Evolutionary conservation across 306 rosid species (phyloP).

Genomic region (Cucurbita pepo): DNA sequence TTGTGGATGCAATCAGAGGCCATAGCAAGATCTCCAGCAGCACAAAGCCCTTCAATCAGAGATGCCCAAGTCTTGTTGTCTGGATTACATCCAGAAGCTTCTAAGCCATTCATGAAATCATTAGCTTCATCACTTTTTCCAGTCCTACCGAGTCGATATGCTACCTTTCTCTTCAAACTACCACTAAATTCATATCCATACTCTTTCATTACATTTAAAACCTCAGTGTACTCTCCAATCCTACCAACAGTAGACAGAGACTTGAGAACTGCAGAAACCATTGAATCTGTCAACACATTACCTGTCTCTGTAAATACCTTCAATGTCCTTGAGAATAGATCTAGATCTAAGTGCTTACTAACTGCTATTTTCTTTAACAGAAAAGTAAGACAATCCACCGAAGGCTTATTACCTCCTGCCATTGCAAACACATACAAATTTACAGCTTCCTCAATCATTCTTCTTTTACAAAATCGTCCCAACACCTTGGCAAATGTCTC

Average conservation of each 20-base stretch:
- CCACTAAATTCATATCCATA: slow-evolving; percentile 34
- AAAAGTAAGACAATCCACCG: slow-evolving; percentile 24
- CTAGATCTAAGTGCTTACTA: slow-evolving; percentile 35
- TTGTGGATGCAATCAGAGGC: slow-evolving; percentile 38
- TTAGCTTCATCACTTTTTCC: slow-evolving; percentile 39
- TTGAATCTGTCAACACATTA: slow-evolving; percentile 31
- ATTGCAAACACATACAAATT: slow-evolving; percentile 65
- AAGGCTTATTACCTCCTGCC: slow-evolving; percentile 50
- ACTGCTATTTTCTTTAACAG: slow-evolving; percentile 42
- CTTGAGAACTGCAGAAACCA: slow-evolving; percentile 34
- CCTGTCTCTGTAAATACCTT: slow-evolving; percentile 34
- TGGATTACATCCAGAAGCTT: slow-evolving; percentile 22
- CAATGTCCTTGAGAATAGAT: slow-evolving; percentile 35
- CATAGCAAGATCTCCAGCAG: slow-evolving; percentile 37
- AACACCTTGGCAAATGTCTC: slow-evolving; percentile 45
- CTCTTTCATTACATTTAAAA: slow-evolving; percentile 55
- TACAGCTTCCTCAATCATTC: slow-evolving; percentile 57
- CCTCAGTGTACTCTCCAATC: slow-evolving; percentile 28
- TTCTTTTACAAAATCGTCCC: slow-evolving; percentile 47
- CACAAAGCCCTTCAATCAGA: slow-evolving; percentile 43
- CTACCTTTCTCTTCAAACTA: slow-evolving; percentile 27
- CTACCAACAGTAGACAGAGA: slow-evolving; percentile 48
- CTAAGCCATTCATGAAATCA: slow-evolving; percentile 30
- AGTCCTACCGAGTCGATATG: slow-evolving; percentile 26
- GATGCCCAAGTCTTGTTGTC: slow-evolving; percentile 40